A percentile compares a stretch with the other conserved stretches of the same genome.
phyloP scores from a whole-genome alignment of 2,329 filamentous ascomycete species.

The Cladosporium sp. region DNA sequence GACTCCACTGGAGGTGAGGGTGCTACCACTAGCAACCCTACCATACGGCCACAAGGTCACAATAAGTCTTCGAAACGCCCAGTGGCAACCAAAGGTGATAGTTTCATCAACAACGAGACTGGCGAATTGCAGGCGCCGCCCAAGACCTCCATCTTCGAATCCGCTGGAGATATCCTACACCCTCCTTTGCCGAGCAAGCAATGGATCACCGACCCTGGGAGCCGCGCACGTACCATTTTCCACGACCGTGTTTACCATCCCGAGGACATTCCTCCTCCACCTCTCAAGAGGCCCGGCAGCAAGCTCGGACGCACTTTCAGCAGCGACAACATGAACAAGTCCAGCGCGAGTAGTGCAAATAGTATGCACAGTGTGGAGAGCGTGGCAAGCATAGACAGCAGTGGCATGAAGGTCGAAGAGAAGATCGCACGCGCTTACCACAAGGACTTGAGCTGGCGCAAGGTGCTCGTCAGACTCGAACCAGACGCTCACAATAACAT shows the following conservation, averaged over 20 bases:
- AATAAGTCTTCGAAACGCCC: slow-evolving; percentile 35
- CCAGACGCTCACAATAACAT: slow-evolving; percentile 99
- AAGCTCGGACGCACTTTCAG: slow-evolving; percentile 35
- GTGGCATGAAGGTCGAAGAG: slow-evolving; percentile 86
- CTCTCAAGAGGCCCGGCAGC: slow-evolving; percentile 40
- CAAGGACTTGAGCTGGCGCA: slow-evolving; percentile 86
- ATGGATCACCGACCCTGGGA: slow-evolving; percentile 78
- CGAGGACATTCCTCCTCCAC: slow-evolving; percentile 81
- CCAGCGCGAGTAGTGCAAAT: slow-evolving; percentile 28
- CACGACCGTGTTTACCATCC: slow-evolving; percentile 96
- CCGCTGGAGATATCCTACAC: slow-evolving; percentile 85
- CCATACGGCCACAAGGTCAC: slow-evolving; percentile 24
- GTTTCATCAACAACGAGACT: slow-evolving; percentile 40
- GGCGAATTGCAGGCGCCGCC: slow-evolving; percentile 60
- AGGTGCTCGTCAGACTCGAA: slow-evolving; percentile 90
- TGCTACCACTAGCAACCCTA: slow-evolving; percentile 28
- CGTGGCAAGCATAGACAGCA: slow-evolving; percentile 54
- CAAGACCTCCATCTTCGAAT: slow-evolving; percentile 89
- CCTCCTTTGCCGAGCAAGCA: slow-evolving; percentile 78
- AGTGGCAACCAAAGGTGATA: slow-evolving; percentile 47
- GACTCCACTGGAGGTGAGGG: slow-evolving; percentile 19
- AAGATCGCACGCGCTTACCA: slow-evolving; percentile 97
- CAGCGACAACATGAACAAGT: slow-evolving; percentile 33
- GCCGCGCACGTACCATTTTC: slow-evolving; percentile 84
- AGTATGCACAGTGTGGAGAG: slow-evolving; percentile 52